Percentiles rank a stretch among this genome's conserved stretches.
Evolutionary conservation across 2,329 filamentous ascomycete species (phyloP).

Genomic region (Ophiobolus disseminans): DNA sequence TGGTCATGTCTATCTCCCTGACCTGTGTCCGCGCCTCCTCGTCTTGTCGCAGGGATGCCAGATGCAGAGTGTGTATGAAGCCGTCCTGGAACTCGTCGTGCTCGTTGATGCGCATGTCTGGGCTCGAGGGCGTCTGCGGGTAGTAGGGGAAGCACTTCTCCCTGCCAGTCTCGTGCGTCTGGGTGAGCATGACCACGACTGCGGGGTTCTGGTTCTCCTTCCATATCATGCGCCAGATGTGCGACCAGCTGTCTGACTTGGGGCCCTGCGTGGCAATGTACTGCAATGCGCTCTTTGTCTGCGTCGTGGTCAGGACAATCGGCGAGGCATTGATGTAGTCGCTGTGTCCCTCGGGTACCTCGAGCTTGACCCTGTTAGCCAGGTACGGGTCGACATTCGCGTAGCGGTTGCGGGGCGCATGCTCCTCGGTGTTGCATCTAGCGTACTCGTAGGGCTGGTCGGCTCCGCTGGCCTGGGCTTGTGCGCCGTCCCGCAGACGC

Average conservation of each 20-base stretch:
- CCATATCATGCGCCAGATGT: constrained; percentile 96
- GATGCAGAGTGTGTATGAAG: constrained; percentile 72
- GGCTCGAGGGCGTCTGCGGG: constrained; percentile 57
- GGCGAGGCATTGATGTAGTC: constrained; percentile 63
- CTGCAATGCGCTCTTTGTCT: constrained; percentile 53
- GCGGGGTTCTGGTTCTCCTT: constrained; percentile 74
- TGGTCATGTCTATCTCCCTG: constrained; percentile 68
- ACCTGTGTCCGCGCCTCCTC: constrained; percentile 69
- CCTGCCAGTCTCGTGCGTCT: constrained; percentile 76
- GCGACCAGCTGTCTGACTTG: constrained; percentile 74
- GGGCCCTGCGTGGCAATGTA: constrained; percentile 96
- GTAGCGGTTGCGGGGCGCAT: constrained; percentile 79
- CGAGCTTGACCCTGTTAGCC: constrained; percentile 81
- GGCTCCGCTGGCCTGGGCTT: constrained; percentile 37
- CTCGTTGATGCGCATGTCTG: constrained; percentile 64
- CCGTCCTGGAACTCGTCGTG: constrained; percentile 69
- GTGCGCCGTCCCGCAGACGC: constrained; percentile 57
- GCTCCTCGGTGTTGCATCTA: constrained; percentile 63
- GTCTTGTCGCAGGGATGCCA: constrained; percentile 63
- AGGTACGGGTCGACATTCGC: constrained; percentile 89
- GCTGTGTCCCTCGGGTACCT: constrained; percentile 71
- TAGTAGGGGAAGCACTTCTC: constrained; percentile 94
- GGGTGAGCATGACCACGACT: constrained; percentile 94
- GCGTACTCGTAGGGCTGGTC: constrained; percentile 62
- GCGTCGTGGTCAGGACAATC: constrained; percentile 52